These are phyloP conservation scores for Nothopassalora personata DNA, from an alignment of 2,329 filamentous ascomycete genomes.

Conservation along the genomic window DNA sequence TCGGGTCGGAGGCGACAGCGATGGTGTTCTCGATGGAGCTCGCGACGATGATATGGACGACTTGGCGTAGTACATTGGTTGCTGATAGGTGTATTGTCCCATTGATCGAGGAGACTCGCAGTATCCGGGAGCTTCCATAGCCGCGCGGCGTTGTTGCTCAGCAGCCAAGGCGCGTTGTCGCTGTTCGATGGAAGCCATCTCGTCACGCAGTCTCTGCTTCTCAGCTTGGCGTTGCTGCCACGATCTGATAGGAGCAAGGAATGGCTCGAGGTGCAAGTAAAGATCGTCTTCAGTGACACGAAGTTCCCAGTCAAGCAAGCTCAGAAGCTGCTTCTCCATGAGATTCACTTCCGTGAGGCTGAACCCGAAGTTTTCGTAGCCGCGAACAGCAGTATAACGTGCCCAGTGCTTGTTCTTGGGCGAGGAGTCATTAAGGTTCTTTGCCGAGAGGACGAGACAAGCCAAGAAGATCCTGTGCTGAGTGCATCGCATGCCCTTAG, in stretches of 20 bases:
- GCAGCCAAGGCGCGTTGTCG: conserved; percentile 34
- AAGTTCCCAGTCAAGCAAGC: conserved; percentile 90
- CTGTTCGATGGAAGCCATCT: conserved; percentile 30
- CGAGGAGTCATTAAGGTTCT: conserved; percentile 97
- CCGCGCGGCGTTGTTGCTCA: conserved; percentile 33
- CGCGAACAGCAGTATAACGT: conserved; percentile 74
- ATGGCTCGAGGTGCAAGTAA: conserved; percentile 78
- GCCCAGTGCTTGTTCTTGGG: conserved; percentile 99
- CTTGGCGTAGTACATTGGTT: conserved; percentile 24
- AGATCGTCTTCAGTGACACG: conserved; percentile 80
- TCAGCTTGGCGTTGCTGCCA: conserved; percentile 51
- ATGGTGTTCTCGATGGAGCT: conserved; percentile 44
- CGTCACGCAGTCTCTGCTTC: conserved; percentile 44
- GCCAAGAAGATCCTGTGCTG: conserved; percentile 97
- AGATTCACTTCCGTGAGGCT: conserved; percentile 93
- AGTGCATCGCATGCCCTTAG: conserved; percentile 93
- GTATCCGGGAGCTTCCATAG: conserved; percentile 25
- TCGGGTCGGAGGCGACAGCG: conserved; percentile 44
- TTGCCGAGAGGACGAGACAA: conserved; percentile 76
- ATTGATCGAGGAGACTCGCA: conserved; percentile 36
- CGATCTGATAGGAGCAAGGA: conserved; percentile 76
- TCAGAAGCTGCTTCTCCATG: conserved; percentile 98
- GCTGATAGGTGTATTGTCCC: conserved; percentile 25
- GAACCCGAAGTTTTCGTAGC: conserved; percentile 77
- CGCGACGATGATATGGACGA: conserved; percentile 28